These are phyloP conservation scores for Termitomyces sp. DNA, from an alignment of 768 basidiomycete genomes.

Conservation along the genomic window DNA sequence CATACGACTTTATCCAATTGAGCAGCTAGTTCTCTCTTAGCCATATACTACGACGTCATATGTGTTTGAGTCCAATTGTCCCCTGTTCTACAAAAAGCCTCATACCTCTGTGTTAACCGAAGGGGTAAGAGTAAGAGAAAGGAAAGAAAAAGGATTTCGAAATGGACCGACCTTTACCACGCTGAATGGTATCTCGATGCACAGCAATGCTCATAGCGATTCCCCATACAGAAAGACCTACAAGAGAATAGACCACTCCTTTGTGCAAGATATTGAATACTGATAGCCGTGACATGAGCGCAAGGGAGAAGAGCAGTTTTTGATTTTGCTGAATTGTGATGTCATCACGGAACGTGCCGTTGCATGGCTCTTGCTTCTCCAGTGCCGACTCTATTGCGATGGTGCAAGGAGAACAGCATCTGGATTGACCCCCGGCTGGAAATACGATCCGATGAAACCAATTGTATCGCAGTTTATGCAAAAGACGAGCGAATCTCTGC, in stretches of 20 bases:
- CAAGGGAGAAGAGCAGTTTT: neutral
- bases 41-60: constrained; percentile 23
- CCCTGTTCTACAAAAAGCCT: neutral
- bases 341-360: constrained; percentile 3
- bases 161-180: constrained; percentile 44
- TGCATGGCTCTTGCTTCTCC: neutral
- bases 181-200: constrained; percentile 47
- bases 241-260: constrained; percentile 47
- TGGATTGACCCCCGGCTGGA: constrained; percentile 40
- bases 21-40: constrained; percentile 21
- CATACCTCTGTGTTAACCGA: constrained; percentile 1
- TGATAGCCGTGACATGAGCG: constrained; percentile 19
- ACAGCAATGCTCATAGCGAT: constrained; percentile 45
- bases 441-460: constrained; percentile 21
- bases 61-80: neutral
- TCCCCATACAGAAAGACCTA: constrained; percentile 46
- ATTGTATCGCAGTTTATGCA: constrained; percentile 32
- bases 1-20: constrained; percentile 25
- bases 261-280: constrained; percentile 47
- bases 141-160: neutral
- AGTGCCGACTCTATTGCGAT: constrained; percentile 31
- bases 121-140: neutral
- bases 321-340: neutral
- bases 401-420: constrained; percentile 43
- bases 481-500: constrained; percentile 23